Conservation (phyloP, 1,139 yeast species). For the Candida buenavistaensis region DNA sequence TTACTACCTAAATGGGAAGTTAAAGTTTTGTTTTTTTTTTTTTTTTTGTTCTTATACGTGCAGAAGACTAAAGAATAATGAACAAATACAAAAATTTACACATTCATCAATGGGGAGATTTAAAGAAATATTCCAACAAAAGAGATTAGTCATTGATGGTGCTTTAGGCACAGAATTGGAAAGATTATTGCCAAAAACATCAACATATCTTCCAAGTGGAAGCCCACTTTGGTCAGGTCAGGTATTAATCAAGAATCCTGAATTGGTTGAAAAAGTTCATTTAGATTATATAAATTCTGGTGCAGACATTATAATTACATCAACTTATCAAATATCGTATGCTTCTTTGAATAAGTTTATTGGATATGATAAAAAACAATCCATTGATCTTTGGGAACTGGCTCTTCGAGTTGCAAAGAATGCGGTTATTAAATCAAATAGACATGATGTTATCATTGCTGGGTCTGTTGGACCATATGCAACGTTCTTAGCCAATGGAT, state of each 20-base stretch:
- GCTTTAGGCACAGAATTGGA: conserved; percentile 35
- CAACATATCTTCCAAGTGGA: conserved; percentile 16
- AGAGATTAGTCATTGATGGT: conserved; percentile 25
- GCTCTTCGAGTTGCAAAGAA: conserved; percentile 31
- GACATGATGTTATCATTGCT: conserved; percentile 30
- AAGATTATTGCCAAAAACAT: conserved; percentile 13
- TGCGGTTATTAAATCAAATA: conserved; percentile 23
- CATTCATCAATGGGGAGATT: conserved; percentile 5
- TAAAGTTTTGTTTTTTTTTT: no score
- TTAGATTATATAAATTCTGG: conserved; percentile 51
- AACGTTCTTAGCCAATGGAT: conserved; percentile 61
- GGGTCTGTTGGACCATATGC: conserved; percentile 80
- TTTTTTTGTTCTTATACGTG: no score
- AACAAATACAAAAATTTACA: no score
- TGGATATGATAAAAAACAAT: conserved; percentile 25
- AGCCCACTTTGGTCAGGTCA: conserved; percentile 64
- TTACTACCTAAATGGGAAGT: no score
- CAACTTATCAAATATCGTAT: conserved; percentile 63
- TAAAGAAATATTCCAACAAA: conserved; percentile 4
- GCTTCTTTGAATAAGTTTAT: conserved; percentile 37
- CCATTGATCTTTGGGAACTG: conserved; percentile 27
- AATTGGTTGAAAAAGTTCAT: conserved; percentile 51
- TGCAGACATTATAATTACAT: conserved; percentile 55
- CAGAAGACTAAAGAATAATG: no score
- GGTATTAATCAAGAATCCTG: conserved; percentile 49